Percentiles rank a stretch among this genome's conserved stretches.
Conservation (phyloP, 1,139 yeast genomes). For the Diutina siamensis region DNA sequence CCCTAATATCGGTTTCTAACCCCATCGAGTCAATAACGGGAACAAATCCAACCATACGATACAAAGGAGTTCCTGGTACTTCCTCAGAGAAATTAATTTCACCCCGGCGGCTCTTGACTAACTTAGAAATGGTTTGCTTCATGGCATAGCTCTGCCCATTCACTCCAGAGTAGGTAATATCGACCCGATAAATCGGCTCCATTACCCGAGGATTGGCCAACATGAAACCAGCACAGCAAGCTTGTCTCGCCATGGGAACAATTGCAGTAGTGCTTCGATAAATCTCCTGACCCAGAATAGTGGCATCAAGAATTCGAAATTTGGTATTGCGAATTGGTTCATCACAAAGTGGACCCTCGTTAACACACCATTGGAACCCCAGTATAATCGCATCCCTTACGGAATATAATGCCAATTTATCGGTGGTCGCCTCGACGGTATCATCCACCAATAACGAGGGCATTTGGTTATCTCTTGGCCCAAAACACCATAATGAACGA, state of each 20-base stretch:
- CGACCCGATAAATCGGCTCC: constrained; percentile 73
- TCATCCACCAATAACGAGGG: constrained; percentile 64
- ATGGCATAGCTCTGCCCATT: background rate
- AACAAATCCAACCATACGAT: constrained; percentile 10
- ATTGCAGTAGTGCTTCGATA: constrained; percentile 61
- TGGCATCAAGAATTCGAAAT: constrained; percentile 59
- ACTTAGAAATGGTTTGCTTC: background rate
- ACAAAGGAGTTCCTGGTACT: constrained; percentile 9
- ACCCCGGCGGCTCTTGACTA: background rate
- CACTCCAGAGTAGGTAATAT: constrained; percentile 32
- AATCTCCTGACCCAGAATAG: constrained; percentile 34
- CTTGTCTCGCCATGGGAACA: constrained; percentile 73
- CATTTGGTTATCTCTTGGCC: constrained; percentile 44
- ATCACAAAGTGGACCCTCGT: constrained; percentile 87
- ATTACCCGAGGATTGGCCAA: constrained; percentile 69
- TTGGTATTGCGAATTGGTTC: constrained; percentile 66
- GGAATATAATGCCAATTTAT: constrained; percentile 35
- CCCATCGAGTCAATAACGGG: constrained; percentile 92
- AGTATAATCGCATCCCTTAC: constrained; percentile 47
- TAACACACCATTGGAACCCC: constrained; percentile 77
- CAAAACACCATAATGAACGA: constrained; percentile 73
- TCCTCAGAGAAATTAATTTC: background rate
- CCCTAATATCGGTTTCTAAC: constrained; percentile 71
- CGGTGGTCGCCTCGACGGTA: constrained; percentile 58
- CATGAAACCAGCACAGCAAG: constrained; percentile 73